A percentile compares a stretch with the other conserved stretches of the same genome.
Evolutionary conservation across 345 rosid genomes (phyloP).

Genomic region (Moricandia arvensis): DNA sequence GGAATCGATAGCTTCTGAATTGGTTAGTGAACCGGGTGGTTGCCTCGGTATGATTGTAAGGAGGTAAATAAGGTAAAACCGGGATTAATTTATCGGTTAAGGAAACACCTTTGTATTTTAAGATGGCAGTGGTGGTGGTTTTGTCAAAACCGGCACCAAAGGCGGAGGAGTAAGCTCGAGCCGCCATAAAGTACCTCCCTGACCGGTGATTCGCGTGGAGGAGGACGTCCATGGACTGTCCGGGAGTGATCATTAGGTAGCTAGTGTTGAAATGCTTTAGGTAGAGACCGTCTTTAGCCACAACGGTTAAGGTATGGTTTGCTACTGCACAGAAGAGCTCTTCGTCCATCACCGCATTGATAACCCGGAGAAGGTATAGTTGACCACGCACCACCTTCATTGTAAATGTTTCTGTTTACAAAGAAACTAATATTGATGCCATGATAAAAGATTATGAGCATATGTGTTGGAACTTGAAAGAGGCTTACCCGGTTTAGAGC

Average conservation of each 20-base stretch:
- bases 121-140: constrained; percentile 79
- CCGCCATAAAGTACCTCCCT: constrained; percentile 60
- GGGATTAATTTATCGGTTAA: constrained; percentile 32
- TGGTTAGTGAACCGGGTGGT: constrained; percentile 57
- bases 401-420: constrained; percentile 40
- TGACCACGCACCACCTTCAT: constrained; percentile 39
- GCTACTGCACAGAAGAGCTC: constrained; percentile 65
- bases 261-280: constrained; percentile 53
- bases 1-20: constrained; percentile 46
- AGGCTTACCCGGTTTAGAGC: constrained; percentile 48
- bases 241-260: constrained; percentile 60
- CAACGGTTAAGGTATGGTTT: constrained; percentile 60
- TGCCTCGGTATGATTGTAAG: constrained; percentile 74
- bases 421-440: neutral
- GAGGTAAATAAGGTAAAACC: constrained; percentile 65
- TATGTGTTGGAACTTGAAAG: neutral
- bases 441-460: neutral
- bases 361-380: constrained; percentile 60
- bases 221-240: constrained; percentile 57
- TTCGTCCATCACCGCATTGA: constrained; percentile 68
- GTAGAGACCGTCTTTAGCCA: constrained; percentile 52
- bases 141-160: constrained; percentile 66
- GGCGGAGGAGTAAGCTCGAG: constrained; percentile 48
- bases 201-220: constrained; percentile 33
- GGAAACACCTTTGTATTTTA: constrained; percentile 55